Evolutionary conservation across 331 rosid genomes (phyloP).

Genomic region (Ulmus americana): DNA sequence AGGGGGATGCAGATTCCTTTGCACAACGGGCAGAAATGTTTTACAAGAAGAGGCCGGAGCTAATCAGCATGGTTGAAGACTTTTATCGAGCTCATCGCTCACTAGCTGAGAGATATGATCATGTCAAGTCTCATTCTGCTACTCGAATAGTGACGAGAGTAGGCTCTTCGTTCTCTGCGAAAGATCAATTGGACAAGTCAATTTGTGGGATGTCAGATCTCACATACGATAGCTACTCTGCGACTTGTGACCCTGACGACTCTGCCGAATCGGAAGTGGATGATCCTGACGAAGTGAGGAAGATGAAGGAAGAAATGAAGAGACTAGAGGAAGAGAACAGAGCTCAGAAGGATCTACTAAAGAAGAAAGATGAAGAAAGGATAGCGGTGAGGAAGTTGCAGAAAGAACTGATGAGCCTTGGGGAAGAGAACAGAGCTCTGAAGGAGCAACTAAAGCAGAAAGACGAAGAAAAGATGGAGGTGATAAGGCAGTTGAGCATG

Average conservation of each 20-base stretch:
- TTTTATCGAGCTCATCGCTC: constrained; percentile 71
- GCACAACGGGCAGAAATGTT: constrained; percentile 85
- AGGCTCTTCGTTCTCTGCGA: constrained; percentile 58
- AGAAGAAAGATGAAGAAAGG: constrained; percentile 54
- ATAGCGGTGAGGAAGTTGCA: constrained; percentile 46
- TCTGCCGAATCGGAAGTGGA: constrained; percentile 71
- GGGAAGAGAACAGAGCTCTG: constrained; percentile 25
- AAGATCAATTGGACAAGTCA: constrained; percentile 33
- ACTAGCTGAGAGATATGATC: constrained; percentile 69
- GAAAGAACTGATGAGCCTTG: constrained; percentile 41
- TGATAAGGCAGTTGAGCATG: constrained; percentile 33
- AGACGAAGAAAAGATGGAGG: constrained; percentile 26
- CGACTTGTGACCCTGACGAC: constrained; percentile 44
- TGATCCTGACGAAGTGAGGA: constrained; percentile 50
- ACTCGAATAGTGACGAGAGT: constrained; percentile 36
- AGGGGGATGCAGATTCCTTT: constrained; percentile 83
- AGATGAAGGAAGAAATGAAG: constrained; percentile 8
- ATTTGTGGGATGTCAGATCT: constrained; percentile 20
- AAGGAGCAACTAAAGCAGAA: constrained; percentile 17
- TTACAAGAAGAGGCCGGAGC: constrained; percentile 76
- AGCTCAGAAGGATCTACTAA: constrained; percentile 26
- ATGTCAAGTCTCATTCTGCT: constrained; percentile 55
- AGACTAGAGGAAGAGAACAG: constrained; percentile 19
- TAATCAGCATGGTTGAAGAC: constrained; percentile 68
- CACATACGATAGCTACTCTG: constrained; percentile 51